Conservation (phyloP, 2,329 filamentous ascomycete genomes). For the Macrophomina tecta region DNA sequence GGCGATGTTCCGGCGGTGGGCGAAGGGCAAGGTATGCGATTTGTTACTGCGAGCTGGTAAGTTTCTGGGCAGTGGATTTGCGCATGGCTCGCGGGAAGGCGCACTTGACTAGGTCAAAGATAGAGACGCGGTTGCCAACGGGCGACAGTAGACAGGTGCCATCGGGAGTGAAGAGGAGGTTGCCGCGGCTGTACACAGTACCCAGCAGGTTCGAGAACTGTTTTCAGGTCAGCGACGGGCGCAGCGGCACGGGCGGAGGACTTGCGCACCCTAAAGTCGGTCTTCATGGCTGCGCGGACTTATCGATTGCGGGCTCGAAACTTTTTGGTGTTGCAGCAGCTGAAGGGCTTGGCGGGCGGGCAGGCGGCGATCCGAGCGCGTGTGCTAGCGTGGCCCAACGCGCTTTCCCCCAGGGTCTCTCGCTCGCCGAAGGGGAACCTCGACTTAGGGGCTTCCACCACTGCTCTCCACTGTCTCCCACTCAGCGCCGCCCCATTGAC, state of each 20-base stretch:
- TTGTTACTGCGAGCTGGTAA: slow-evolving; percentile 68
- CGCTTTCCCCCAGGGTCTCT: slow-evolving; percentile 25
- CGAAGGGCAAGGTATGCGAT: slow-evolving; percentile 84
- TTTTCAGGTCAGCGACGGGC: slow-evolving; percentile 36
- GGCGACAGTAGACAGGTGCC: slow-evolving; percentile 94
- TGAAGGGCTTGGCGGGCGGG: slow-evolving; percentile 12
- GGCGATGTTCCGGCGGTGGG: slow-evolving; percentile 91
- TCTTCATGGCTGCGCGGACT: slow-evolving; percentile 76
- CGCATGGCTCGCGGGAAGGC: slow-evolving; percentile 15
- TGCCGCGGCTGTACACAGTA: slow-evolving; percentile 98
- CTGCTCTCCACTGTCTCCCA: slow-evolving; percentile 23
- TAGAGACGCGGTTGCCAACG: slow-evolving; percentile 92
- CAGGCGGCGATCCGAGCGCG: slow-evolving; percentile 6
- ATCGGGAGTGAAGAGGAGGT: slow-evolving; percentile 94
- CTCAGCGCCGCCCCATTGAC: slow-evolving; percentile 19
- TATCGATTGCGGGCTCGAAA: slow-evolving; percentile 33
- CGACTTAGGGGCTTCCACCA: slow-evolving; percentile 28
- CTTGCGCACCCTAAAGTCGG: slow-evolving; percentile 84
- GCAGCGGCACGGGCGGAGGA: not conserved
- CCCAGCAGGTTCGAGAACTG: slow-evolving; percentile 98
- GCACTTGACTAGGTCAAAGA: slow-evolving; percentile 96
- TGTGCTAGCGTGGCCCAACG: slow-evolving; percentile 27
- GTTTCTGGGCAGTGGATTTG: not conserved
- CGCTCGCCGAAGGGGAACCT: slow-evolving; percentile 28
- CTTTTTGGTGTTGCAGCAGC: slow-evolving; percentile 39